Evolutionary conservation across 1,284 basidiomycete genomes (phyloP).

Genomic region (Trichosporon sp.): DNA sequence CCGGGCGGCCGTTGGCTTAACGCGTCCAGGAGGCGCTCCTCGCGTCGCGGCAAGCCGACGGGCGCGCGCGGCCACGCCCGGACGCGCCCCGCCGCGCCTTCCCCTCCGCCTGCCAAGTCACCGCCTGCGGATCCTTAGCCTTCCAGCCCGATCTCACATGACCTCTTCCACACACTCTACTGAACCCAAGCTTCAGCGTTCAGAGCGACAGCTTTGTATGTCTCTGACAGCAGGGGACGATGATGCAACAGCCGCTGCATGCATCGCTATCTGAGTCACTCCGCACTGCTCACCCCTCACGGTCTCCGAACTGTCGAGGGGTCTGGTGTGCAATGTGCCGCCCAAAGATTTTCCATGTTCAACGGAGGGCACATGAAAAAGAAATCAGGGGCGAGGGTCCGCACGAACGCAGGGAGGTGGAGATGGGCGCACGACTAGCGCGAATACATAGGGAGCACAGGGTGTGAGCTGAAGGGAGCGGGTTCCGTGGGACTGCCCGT

Average conservation of each 20-base stretch:
- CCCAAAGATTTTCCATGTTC: not conserved
- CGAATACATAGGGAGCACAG: not conserved
- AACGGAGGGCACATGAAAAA: not conserved
- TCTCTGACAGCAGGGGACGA: not conserved
- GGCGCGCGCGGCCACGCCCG: not conserved
- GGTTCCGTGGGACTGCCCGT: not conserved
- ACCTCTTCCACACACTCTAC: not conserved
- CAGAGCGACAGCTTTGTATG: no score
- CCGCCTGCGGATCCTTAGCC: not conserved
- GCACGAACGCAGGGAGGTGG: not conserved
- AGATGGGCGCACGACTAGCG: not conserved
- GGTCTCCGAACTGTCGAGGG: not conserved
- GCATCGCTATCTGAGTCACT: not conserved
- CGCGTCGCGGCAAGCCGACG: not conserved
- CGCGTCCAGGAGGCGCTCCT: not conserved
- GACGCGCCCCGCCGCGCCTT: no score
- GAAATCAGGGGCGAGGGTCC: constrained; percentile 2
- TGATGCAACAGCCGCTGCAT: no score
- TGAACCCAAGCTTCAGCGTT: not conserved
- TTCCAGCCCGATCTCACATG: not conserved
- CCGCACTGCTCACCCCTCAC: not conserved
- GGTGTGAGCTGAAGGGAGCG: not conserved
- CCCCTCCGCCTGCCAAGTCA: not conserved
- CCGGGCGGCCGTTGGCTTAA: not conserved
- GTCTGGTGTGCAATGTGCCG: not conserved